These are phyloP conservation scores for Dendrothele bispora DNA, from an alignment of 768 basidiomycete species.

Conservation along the genomic window DNA sequence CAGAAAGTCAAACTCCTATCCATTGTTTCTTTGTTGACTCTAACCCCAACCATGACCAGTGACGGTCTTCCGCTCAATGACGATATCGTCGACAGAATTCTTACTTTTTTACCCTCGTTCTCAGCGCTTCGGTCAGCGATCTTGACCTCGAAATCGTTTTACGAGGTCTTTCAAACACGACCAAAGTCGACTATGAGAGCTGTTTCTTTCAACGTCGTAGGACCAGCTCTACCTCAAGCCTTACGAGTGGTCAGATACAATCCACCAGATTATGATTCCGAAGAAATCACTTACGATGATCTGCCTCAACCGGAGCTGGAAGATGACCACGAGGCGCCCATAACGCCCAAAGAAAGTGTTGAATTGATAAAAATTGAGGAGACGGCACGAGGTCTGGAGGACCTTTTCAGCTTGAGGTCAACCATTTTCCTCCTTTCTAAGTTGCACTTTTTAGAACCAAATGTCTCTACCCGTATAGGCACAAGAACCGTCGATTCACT, in stretches of 20 bases:
- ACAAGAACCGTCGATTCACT: conserved; percentile 34
- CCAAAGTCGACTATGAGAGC: conserved; percentile 22
- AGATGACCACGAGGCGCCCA: too few relatives aligned
- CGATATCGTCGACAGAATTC: conserved; percentile 24
- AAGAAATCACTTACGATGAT: too few relatives aligned
- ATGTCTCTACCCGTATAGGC: conserved; percentile 18
- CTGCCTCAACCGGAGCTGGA: too few relatives aligned
- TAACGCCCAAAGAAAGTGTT: too few relatives aligned
- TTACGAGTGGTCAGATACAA: conserved; percentile 15
- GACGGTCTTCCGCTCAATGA: conserved; percentile 16
- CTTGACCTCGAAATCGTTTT: conserved; percentile 19
- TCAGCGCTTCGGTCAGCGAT: conserved; percentile 13
- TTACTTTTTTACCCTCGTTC: conserved; percentile 22
- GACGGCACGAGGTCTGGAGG: too few relatives aligned
- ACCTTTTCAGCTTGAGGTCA: too few relatives aligned
- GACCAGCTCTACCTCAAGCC: conserved; percentile 23
- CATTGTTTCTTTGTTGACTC: too few relatives aligned
- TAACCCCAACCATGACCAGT: too few relatives aligned
- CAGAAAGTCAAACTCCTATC: too few relatives aligned
- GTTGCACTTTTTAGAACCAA: too few relatives aligned
- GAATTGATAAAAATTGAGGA: too few relatives aligned
- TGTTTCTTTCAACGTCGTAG: conserved; percentile 24
- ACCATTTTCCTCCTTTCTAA: too few relatives aligned
- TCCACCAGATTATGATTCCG: background rate
- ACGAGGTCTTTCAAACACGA: conserved; percentile 18